These are phyloP conservation scores for Hypomyces perniciosus DNA, from an alignment of 2,329 filamentous ascomycete species.

Conservation along the genomic window DNA sequence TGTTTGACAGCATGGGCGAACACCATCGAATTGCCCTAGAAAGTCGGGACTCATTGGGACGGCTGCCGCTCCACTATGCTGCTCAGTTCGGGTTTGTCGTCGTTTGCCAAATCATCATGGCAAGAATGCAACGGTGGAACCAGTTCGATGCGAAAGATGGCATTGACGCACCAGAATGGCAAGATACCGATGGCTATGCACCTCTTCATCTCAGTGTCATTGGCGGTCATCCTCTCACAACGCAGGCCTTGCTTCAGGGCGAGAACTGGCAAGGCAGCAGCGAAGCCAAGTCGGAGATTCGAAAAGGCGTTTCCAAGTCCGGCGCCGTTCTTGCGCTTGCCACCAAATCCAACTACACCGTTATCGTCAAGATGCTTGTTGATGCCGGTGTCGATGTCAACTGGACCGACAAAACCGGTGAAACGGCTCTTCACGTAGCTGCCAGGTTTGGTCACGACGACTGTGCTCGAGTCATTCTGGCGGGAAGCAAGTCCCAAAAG, in stretches of 20 bases:
- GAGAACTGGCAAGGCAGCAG: slow-evolving; percentile 68
- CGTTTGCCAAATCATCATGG: slow-evolving; percentile 83
- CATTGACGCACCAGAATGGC: slow-evolving; percentile 83
- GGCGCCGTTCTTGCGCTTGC: slow-evolving; percentile 84
- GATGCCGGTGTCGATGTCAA: slow-evolving; percentile 90
- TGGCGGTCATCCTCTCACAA: slow-evolving; percentile 82
- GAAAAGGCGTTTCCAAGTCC: slow-evolving; percentile 70
- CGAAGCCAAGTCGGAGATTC: slow-evolving; percentile 55
- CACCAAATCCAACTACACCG: slow-evolving; percentile 77
- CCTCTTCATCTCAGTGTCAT: slow-evolving; percentile 90
- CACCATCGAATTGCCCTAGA: slow-evolving; percentile 63
- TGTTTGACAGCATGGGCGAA: slow-evolving; percentile 62
- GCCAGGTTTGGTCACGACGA: slow-evolving; percentile 80
- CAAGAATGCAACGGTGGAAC: slow-evolving; percentile 81
- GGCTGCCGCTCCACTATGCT: slow-evolving; percentile 84
- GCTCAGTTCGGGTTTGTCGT: slow-evolving; percentile 91
- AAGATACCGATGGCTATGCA: slow-evolving; percentile 85
- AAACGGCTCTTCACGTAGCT: slow-evolving; percentile 87
- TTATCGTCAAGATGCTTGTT: slow-evolving; percentile 81
- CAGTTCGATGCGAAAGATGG: slow-evolving; percentile 79
- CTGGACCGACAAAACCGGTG: slow-evolving; percentile 82
- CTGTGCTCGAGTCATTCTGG: slow-evolving; percentile 70
- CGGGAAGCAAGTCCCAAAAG: slow-evolving; percentile 64
- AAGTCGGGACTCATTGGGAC: slow-evolving; percentile 70
- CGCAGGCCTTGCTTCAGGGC: slow-evolving; percentile 69